A percentile compares a stretch with the other conserved stretches of the same genome.
Evolutionary conservation across 768 basidiomycete species (phyloP).

Genomic region (Agrocybe pediades): DNA sequence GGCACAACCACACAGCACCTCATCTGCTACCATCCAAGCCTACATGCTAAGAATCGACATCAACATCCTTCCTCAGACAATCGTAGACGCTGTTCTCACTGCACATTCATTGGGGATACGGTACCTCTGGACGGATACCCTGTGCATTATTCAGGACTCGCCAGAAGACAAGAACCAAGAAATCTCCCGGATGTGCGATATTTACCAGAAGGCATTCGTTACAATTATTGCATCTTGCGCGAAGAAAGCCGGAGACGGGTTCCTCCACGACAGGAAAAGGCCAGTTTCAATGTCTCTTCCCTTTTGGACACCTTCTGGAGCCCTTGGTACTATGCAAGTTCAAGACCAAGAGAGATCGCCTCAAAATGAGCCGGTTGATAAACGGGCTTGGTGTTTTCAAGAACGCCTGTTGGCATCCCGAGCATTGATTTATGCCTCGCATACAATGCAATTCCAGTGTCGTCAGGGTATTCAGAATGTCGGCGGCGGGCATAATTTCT

Average conservation of each 20-base stretch:
- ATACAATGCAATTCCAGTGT: conserved; percentile 12
- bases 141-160: conserved; percentile 1
- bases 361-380: conserved; percentile 2
- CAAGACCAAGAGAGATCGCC: background rate
- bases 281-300: background rate
- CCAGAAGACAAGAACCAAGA: background rate
- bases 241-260: background rate
- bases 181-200: background rate
- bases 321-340: background rate
- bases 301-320: background rate
- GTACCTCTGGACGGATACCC: background rate
- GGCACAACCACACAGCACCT: background rate
- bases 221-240: background rate
- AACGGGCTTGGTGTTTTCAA: conserved; percentile 13
- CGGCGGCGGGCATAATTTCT: background rate
- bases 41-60: background rate
- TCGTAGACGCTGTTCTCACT: background rate
- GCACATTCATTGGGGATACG: background rate
- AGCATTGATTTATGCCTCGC: conserved; percentile 9
- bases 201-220: background rate
- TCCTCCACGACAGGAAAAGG: background rate
- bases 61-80: background rate
- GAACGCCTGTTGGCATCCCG: conserved; percentile 9
- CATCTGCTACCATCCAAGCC: background rate
- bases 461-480: conserved; percentile 2